phyloP scores from a whole-genome alignment of 441 rosid species.

The Melastoma candidum region DNA sequence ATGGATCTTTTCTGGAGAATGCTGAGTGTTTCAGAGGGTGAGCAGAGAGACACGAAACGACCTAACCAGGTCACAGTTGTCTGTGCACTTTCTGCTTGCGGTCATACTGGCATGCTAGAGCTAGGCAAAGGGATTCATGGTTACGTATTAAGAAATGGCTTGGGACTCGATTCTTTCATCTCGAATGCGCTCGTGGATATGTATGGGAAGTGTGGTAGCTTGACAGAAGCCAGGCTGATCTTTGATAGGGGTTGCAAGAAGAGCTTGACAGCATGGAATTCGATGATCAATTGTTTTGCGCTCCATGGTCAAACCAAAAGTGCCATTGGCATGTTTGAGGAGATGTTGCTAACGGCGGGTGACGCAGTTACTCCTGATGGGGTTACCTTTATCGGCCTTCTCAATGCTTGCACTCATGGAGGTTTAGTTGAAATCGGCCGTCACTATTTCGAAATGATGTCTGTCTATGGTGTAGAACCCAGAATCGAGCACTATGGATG shows the following conservation, averaged over 20 bases:
- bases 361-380: conserved; percentile 27
- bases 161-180: conserved; percentile 31
- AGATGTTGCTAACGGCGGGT: conserved; percentile 26
- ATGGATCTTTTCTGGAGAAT: conserved; percentile 38
- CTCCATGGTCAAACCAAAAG: conserved; percentile 42
- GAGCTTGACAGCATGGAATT: conserved; percentile 44
- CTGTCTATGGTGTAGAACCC: conserved; percentile 34
- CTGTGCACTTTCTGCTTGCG: conserved; percentile 49
- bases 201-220: conserved; percentile 65
- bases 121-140: conserved; percentile 43
- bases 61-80: conserved; percentile 49
- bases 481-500: conserved; percentile 57
- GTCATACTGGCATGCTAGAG: conserved; percentile 42
- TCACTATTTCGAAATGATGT: conserved; percentile 40
- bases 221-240: conserved; percentile 35
- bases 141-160: conserved; percentile 27
- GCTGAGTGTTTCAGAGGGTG: conserved; percentile 15
- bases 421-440: conserved; percentile 45
- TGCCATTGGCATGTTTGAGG: conserved; percentile 40
- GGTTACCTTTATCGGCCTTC: conserved; percentile 48
- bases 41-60: conserved; percentile 9
- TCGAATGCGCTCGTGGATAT: conserved; percentile 44
- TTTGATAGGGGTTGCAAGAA: conserved; percentile 29
- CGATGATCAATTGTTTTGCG: conserved; percentile 56
- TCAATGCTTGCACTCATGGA: conserved; percentile 58